These are phyloP conservation scores for Ganoderma boninense DNA, from an alignment of 1,284 basidiomycete species.

Conservation along the genomic window DNA sequence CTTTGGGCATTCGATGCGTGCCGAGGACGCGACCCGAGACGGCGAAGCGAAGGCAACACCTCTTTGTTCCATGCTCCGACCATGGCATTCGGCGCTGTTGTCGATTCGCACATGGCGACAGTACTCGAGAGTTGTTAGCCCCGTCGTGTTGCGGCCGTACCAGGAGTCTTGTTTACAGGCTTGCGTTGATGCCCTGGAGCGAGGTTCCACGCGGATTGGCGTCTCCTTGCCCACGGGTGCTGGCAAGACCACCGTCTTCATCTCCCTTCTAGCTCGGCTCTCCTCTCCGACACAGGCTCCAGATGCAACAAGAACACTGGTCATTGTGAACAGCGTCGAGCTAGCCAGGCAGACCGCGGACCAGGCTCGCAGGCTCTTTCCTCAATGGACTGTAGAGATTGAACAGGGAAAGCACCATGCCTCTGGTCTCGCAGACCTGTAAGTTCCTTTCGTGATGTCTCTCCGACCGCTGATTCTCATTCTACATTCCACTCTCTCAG, in stretches of 20 bases:
- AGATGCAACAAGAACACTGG: constrained; percentile 67
- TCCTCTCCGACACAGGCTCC: constrained; percentile 50
- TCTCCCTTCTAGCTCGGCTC: constrained; percentile 76
- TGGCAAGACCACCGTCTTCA: constrained; percentile 95
- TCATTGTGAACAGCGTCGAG: constrained; percentile 90
- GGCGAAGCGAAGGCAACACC: neutral
- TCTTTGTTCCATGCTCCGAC: constrained; percentile 35
- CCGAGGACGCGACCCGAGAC: neutral
- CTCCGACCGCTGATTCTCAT: neutral
- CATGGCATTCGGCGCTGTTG: constrained; percentile 12
- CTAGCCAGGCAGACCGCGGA: constrained; percentile 89
- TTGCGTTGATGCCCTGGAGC: constrained; percentile 76
- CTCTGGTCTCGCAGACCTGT: constrained; percentile 88
- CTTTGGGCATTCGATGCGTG: neutral
- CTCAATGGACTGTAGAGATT: constrained; percentile 86
- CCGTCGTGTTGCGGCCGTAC: constrained; percentile 79
- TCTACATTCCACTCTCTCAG: constrained; percentile 46
- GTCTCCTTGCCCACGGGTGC: constrained; percentile 92
- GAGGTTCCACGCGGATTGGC: constrained; percentile 81
- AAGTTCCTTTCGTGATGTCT: constrained; percentile 24
- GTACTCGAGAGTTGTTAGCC: constrained; percentile 21
- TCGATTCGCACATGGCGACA: constrained; percentile 16
- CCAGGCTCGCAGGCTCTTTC: constrained; percentile 74
- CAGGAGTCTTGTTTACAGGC: constrained; percentile 88
- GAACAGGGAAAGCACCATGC: constrained; percentile 91